phyloP scores from a whole-genome alignment of 768 basidiomycete genomes.

The Boletellus ananas region DNA sequence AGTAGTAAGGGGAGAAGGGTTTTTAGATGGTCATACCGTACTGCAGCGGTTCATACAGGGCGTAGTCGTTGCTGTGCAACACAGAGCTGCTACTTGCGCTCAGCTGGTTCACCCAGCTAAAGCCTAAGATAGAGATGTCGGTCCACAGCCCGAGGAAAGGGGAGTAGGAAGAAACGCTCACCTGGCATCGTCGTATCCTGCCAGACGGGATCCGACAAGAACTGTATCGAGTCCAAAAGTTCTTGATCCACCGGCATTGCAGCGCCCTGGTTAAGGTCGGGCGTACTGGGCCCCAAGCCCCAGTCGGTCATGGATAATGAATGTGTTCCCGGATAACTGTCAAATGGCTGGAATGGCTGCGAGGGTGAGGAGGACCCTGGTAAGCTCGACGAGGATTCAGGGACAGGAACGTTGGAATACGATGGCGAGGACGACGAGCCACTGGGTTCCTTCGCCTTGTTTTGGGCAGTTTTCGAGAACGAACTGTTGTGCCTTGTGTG shows the following conservation, averaged over 20 bases:
- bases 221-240: conserved; percentile 59
- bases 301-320: conserved; percentile 6
- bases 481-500: background rate
- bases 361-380: conserved; percentile 40
- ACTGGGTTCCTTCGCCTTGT: conserved; percentile 12
- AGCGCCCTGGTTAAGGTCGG: conserved; percentile 41
- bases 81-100: conserved; percentile 12
- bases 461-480: conserved; percentile 3
- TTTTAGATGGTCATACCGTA: conserved; percentile 11
- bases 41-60: conserved; percentile 22
- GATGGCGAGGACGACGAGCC: conserved; percentile 4
- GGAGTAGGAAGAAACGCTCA: conserved; percentile 28
- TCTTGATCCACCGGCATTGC: conserved; percentile 57
- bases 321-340: conserved; percentile 20
- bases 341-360: conserved; percentile 38
- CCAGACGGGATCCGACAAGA: conserved; percentile 54
- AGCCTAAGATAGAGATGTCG: conserved; percentile 25
- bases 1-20: too few relatives aligned
- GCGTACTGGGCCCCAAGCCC: conserved; percentile 23
- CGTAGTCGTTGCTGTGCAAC: conserved; percentile 26
- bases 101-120: conserved; percentile 35
- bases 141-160: background rate
- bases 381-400: conserved; percentile 21
- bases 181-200: conserved; percentile 53
- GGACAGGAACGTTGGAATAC: conserved; percentile 8